A percentile compares a stretch with the other conserved stretches of the same genome.
Conservation (phyloP, 495 filamentous ascomycete genomes). For the Podospora didyma region DNA sequence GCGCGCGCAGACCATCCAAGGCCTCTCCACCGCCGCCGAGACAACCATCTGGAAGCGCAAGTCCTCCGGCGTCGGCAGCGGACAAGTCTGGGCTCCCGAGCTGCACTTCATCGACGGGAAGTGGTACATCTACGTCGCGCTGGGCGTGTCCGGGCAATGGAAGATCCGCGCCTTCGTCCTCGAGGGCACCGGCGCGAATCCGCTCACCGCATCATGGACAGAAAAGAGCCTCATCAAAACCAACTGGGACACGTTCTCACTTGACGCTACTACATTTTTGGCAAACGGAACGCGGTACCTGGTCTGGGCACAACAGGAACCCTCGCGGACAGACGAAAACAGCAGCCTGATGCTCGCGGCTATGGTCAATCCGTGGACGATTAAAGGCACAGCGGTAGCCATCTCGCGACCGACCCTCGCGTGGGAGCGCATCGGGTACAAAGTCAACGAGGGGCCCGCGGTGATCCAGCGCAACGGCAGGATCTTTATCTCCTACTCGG, state of each 20-base stretch:
- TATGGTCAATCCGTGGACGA: constrained; percentile 24
- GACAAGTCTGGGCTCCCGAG: constrained; percentile 57
- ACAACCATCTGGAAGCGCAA: constrained; percentile 34
- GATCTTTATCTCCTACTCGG: constrained; percentile 47
- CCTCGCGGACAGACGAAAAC: constrained; percentile 18
- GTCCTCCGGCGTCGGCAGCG: constrained; percentile 39
- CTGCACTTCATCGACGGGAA: constrained; percentile 43
- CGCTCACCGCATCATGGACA: constrained; percentile 18
- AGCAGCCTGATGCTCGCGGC: constrained; percentile 17
- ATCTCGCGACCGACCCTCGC: constrained; percentile 41
- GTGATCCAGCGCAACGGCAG: constrained; percentile 34
- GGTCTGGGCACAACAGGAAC: constrained; percentile 28
- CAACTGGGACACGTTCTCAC: constrained; percentile 28
- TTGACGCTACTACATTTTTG: constrained; percentile 22
- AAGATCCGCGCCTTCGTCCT: constrained; percentile 27
- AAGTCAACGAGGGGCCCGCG: constrained; percentile 55
- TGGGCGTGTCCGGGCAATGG: constrained; percentile 25
- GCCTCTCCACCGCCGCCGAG: constrained; percentile 40
- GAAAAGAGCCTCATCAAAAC: constrained; percentile 25
- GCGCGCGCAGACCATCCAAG: constrained; percentile 44
- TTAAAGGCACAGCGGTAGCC: constrained; percentile 19
- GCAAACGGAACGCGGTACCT: constrained; percentile 25
- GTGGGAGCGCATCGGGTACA: constrained; percentile 49
- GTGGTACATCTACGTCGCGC: constrained; percentile 46
- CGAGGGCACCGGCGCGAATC: constrained; percentile 21